phyloP scores from a whole-genome alignment of 1,139 yeast species.

The Pichia sp. region DNA sequence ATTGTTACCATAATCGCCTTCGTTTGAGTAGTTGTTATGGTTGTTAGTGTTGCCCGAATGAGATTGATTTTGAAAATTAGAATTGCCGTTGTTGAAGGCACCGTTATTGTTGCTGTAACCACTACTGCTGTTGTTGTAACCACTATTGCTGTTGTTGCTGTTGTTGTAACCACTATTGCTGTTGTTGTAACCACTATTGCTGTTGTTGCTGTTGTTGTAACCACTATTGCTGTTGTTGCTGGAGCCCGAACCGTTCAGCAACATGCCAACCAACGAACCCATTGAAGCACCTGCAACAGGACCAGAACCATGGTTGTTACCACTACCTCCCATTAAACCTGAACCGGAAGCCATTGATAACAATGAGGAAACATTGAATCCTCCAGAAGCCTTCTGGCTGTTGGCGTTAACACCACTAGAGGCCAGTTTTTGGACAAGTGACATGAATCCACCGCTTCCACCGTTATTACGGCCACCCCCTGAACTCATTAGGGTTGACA shows the following conservation, averaged over 20 bases:
- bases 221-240: background rate
- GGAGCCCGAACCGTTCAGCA: conserved; percentile 15
- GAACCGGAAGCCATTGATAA: conserved; percentile 19
- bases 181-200: conserved; percentile 13
- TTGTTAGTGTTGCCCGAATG: background rate
- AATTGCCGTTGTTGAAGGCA: background rate
- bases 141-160: conserved; percentile 9
- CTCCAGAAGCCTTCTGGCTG: conserved; percentile 26
- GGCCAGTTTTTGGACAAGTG: conserved; percentile 24
- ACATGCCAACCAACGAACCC: conserved; percentile 11
- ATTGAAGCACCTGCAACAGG: conserved; percentile 5
- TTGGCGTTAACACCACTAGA: conserved; percentile 26
- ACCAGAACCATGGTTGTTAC: background rate
- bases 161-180: conserved; percentile 8
- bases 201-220: background rate
- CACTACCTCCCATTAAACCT: conserved; percentile 15
- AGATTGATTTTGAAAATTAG: background rate
- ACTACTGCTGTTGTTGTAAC: background rate
- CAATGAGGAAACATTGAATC: conserved; percentile 26
- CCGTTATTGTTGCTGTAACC: conserved; percentile 1
- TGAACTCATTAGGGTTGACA: conserved; percentile 24
- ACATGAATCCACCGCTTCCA: conserved; percentile 21
- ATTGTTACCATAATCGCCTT: background rate
- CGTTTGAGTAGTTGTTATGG: background rate
- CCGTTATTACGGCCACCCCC: conserved; percentile 11